Evolutionary conservation across 1,139 yeast genomes (phyloP), one percentile per base, ranked within the genome.

Genomic region (Suhomyces guaymorum): DNA sequence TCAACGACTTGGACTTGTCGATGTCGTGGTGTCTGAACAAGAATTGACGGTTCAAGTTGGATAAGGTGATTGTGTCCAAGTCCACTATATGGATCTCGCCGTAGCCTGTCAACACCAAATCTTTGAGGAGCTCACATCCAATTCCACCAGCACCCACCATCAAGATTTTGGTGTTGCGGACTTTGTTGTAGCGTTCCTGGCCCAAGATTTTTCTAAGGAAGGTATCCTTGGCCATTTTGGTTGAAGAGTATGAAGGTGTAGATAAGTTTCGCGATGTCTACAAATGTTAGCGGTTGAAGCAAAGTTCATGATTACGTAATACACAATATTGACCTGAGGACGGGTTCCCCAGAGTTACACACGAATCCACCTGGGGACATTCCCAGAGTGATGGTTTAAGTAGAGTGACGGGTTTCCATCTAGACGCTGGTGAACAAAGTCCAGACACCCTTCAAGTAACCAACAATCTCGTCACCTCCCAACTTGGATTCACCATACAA

Each of bases 101-200:
- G 49, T 85, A 83, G 3, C 95, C 95, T 47, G 88, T 73, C 44
- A 90, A 63, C 6, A 89, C 80, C 34, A 94, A 68, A 54, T 94
- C 87, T 55, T 94, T 94, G 41, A 94, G 68, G 26, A 94, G 66
- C 59, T 94, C 99, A 59, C 97, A 94, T 4, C 99, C 99, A 46
- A 94, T 90, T n/a, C 99, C 99, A 18, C 99, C 99, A 1, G 98
- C 97, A 4, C 99, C 98, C 1, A 94, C 96, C 66, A 94, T 70
- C 30, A 94, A 66, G 14, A 92, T 89, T 42, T 73, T 80, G n/a
- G 84, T 53, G 15, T 43, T 37, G 19, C 66, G 61, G 15, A 78
- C 46, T 24, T 59, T 44, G 1, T 42, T 33, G 39, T 56, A 61
- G 11, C 62, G 47, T 7, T 59, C 65, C 0, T 53, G 55, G 2